Percentiles rank a stretch among this genome's conserved stretches.
phyloP scores from a whole-genome alignment of 2,329 filamentous ascomycete genomes.

The Arachnomyces sp. region DNA sequence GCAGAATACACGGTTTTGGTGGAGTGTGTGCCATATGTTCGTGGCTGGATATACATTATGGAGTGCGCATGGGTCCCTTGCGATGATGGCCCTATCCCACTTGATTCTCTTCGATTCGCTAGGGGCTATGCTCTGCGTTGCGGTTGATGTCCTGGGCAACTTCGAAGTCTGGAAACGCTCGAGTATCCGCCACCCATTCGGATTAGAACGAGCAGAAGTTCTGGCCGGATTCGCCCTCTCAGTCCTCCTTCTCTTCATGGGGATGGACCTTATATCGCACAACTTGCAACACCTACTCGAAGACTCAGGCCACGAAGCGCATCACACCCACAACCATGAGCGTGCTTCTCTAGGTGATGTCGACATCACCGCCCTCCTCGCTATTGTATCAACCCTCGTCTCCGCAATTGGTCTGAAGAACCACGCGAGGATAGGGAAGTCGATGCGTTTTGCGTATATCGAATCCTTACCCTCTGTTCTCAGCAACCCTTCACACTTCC shows the following conservation, averaged over 20 bases:
- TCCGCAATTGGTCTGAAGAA: constrained; percentile 84
- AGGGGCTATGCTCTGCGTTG: constrained; percentile 82
- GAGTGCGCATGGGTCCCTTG: constrained; percentile 74
- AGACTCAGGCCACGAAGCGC: constrained; percentile 61
- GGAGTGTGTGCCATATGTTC: constrained; percentile 81
- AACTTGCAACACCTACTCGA: constrained; percentile 90
- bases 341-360: constrained; percentile 66
- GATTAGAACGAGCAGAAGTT: constrained; percentile 82
- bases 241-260: constrained; percentile 93
- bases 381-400: constrained; percentile 72
- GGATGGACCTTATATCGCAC: constrained; percentile 89
- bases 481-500: constrained; percentile 88
- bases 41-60: constrained; percentile 80
- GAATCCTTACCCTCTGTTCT: constrained; percentile 75
- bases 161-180: constrained; percentile 97
- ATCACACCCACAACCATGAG: constrained; percentile 60
- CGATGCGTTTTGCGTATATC: constrained; percentile 79
- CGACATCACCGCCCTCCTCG: constrained; percentile 71
- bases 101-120: constrained; percentile 92
- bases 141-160: constrained; percentile 86
- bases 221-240: constrained; percentile 94
- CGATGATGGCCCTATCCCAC: constrained; percentile 86
- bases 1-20: constrained; percentile 72
- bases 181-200: constrained; percentile 88
- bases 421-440: constrained; percentile 82